Percentiles rank a stretch among this genome's conserved stretches.
phyloP scores from a whole-genome alignment of 2,329 filamentous ascomycete genomes.

The Trichophyton verrucosum region DNA sequence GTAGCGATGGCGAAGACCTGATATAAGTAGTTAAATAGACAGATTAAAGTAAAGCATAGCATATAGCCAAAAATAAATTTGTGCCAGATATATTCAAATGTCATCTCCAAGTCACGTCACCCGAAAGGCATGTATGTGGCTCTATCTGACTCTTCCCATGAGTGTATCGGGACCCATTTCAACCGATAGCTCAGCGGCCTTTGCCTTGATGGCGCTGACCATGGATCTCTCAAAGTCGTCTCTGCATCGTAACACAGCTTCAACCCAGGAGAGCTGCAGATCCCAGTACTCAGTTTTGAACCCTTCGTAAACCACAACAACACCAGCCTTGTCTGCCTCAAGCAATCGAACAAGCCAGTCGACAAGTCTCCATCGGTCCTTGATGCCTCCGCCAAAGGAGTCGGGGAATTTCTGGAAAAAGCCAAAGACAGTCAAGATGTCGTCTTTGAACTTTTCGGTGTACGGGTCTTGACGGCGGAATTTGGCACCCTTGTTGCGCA shows the following conservation, averaged over 20 bases:
- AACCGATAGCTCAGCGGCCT: constrained; percentile 73
- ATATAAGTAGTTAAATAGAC: background rate
- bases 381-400: constrained; percentile 60
- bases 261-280: constrained; percentile 87
- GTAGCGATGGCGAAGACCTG: background rate
- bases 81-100: background rate
- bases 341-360: constrained; percentile 71
- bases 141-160: constrained; percentile 71
- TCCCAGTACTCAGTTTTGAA: constrained; percentile 91
- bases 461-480: constrained; percentile 80
- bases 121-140: background rate
- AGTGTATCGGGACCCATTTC: constrained; percentile 78
- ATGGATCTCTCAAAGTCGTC: constrained; percentile 91
- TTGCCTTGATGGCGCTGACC: constrained; percentile 75
- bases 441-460: constrained; percentile 85
- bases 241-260: constrained; percentile 70
- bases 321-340: constrained; percentile 55
- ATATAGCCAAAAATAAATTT: background rate
- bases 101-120: background rate
- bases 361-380: constrained; percentile 83
- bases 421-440: constrained; percentile 78
- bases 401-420: constrained; percentile 68
- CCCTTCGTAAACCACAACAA: constrained; percentile 65
- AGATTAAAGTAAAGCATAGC: background rate
- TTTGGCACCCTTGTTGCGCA: constrained; percentile 81